Conservation (phyloP, 192 early-diverging fungal genomes). For the Rhizoclosmatium sp. region DNA sequence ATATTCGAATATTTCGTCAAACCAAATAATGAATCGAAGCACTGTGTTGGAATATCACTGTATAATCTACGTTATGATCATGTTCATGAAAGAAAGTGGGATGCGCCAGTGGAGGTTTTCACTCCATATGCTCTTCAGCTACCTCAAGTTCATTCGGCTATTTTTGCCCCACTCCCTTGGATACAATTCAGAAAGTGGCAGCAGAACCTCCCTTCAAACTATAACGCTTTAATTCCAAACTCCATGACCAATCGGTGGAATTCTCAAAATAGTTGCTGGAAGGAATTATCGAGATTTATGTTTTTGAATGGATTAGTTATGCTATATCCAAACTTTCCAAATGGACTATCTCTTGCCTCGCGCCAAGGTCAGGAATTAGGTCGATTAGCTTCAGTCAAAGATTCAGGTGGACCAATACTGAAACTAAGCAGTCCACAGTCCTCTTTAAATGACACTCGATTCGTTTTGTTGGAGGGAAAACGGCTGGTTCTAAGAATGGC, state of each 20-base stretch:
- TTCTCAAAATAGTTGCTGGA: constrained; percentile 1
- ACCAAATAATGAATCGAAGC: background rate
- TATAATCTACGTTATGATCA: constrained; percentile 18
- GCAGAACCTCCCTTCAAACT: background rate
- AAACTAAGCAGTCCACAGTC: background rate
- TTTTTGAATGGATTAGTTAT: constrained; percentile 4
- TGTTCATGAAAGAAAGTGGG: constrained; percentile 13
- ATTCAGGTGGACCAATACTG: background rate
- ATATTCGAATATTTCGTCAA: background rate
- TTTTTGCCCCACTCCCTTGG: constrained; percentile 27
- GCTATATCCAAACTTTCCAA: constrained; percentile 30
- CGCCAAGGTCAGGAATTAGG: background rate
- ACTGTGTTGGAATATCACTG: constrained; percentile 32
- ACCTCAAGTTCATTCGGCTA: constrained; percentile 14
- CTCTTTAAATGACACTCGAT: background rate
- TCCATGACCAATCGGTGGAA: constrained; percentile 36
- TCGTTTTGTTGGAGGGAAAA: background rate
- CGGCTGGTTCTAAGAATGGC: background rate
- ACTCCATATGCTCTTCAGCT: constrained; percentile 18
- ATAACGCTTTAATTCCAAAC: constrained; percentile 27
- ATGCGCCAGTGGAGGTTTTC: too few species aligned
- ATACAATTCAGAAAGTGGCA: constrained; percentile 21
- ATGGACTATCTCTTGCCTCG: background rate
- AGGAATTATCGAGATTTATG: constrained; percentile 34
- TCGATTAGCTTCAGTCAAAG: background rate